Percentiles rank a stretch among this genome's conserved stretches.
Conservation (phyloP, 2,329 filamentous ascomycete genomes). For the Camillea tinctor region DNA sequence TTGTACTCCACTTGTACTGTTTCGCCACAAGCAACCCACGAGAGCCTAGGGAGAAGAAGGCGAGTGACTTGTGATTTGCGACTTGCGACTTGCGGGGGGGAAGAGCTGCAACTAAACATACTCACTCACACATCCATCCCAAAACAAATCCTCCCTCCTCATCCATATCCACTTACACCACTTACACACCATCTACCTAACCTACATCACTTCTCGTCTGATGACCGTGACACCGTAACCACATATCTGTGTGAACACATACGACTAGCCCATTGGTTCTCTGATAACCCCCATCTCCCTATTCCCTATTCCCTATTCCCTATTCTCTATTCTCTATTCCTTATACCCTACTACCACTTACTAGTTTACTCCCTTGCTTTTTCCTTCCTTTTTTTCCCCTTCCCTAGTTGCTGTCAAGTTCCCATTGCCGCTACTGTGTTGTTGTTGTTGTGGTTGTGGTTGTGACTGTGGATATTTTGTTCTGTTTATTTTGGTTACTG, state of each 20-base stretch:
- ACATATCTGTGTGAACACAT: not conserved
- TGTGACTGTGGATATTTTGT: not conserved
- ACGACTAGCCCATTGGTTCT: slow-evolving; percentile 5
- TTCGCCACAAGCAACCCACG: not conserved
- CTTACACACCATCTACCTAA: not conserved
- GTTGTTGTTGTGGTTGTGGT: not conserved
- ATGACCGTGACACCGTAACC: not conserved
- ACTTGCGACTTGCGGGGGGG: not conserved
- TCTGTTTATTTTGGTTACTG: not conserved
- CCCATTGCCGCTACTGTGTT: no score
- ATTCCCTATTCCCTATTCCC: no score
- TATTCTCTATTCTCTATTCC: no score
- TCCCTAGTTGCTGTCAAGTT: not conserved
- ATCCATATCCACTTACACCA: not conserved
- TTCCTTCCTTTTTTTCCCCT: no score
- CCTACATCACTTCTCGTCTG: not conserved
- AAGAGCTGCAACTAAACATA: not conserved
- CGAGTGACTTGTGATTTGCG: not conserved
- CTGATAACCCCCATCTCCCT: slow-evolving; percentile 6
- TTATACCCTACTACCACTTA: no score
- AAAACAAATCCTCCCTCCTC: not conserved
- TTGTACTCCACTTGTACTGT: not conserved
- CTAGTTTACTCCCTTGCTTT: not conserved
- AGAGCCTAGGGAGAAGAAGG: not conserved
- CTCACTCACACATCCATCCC: not conserved